Percentiles rank a stretch among this genome's conserved stretches.
Conservation (phyloP, 345 rosid genomes). For the Euphorbia lathyris region DNA sequence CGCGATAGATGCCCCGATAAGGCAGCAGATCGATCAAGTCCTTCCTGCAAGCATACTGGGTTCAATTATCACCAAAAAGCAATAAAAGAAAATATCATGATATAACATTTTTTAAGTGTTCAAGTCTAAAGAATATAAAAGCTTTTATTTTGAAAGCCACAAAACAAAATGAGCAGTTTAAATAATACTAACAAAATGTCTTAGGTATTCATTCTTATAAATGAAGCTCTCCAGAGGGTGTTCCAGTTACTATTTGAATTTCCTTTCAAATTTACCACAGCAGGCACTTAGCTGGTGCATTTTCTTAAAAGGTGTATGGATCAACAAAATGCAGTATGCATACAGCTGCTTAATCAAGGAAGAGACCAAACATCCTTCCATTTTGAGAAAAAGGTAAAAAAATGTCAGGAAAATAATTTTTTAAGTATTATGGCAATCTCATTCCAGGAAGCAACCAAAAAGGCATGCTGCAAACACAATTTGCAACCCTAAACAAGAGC, state of each 20-base stretch:
- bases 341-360: neutral
- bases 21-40: conserved; percentile 55
- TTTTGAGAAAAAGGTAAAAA: neutral
- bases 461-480: neutral
- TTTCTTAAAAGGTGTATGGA: neutral
- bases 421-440: neutral
- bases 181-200: neutral
- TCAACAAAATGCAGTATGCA: neutral
- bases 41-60: conserved; percentile 52
- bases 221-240: too few species aligned
- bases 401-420: neutral
- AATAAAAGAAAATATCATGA: neutral
- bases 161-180: neutral
- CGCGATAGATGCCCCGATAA: conserved; percentile 53
- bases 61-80: conserved; percentile 8
- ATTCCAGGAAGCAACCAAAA: neutral
- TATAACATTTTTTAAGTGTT: neutral
- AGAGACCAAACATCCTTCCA: neutral
- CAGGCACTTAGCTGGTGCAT: neutral
- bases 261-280: neutral
- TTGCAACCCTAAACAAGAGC: neutral
- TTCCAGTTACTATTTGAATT: too few species aligned
- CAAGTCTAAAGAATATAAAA: too few species aligned
- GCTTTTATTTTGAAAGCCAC: too few species aligned
- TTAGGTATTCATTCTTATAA: too few species aligned